Conservation (phyloP, 1,284 basidiomycete species). For the Stygiomarasmius scandens region DNA sequence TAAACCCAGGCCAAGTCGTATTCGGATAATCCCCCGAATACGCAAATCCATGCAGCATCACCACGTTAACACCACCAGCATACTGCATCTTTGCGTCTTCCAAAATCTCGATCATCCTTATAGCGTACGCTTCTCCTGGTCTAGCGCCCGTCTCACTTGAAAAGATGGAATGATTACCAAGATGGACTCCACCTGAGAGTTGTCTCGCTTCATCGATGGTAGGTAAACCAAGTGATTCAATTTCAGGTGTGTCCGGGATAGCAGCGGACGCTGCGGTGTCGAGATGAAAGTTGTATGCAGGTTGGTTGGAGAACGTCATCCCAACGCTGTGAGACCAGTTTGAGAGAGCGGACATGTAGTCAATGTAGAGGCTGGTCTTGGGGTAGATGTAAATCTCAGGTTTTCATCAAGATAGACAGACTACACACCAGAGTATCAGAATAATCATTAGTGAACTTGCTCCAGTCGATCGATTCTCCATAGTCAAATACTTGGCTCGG, state of each 20-base stretch:
- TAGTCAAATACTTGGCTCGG: conserved; percentile 20
- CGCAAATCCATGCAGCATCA: conserved; percentile 14
- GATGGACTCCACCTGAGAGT: conserved; percentile 17
- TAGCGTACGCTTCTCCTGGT: conserved; percentile 4
- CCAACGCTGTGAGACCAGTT: conserved; percentile 12
- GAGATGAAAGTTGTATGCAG: conserved; percentile 16
- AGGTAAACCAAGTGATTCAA: conserved; percentile 17
- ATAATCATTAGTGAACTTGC: conserved; percentile 16
- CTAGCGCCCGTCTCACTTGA: conserved; percentile 16
- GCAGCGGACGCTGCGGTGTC: conserved; percentile 17
- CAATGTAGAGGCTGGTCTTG: conserved; percentile 17
- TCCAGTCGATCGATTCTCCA: conserved; percentile 16
- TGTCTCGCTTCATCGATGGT: conserved; percentile 17
- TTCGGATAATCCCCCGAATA: conserved; percentile 14
- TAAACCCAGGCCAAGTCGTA: conserved; percentile 14
- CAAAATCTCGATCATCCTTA: conserved; percentile 15
- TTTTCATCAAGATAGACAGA: neutral
- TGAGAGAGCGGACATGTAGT: conserved; percentile 16
- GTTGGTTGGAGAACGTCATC: conserved; percentile 15
- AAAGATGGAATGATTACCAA: conserved; percentile 13
- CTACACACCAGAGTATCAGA: conserved; percentile 19
- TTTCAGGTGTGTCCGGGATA: conserved; percentile 17
- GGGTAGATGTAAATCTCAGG: neutral
- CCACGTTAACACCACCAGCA: conserved; percentile 5
- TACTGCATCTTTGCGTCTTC: conserved; percentile 17